Evolutionary conservation across 495 filamentous ascomycete species (phyloP).

Genomic region (Lophium mytilinum): DNA sequence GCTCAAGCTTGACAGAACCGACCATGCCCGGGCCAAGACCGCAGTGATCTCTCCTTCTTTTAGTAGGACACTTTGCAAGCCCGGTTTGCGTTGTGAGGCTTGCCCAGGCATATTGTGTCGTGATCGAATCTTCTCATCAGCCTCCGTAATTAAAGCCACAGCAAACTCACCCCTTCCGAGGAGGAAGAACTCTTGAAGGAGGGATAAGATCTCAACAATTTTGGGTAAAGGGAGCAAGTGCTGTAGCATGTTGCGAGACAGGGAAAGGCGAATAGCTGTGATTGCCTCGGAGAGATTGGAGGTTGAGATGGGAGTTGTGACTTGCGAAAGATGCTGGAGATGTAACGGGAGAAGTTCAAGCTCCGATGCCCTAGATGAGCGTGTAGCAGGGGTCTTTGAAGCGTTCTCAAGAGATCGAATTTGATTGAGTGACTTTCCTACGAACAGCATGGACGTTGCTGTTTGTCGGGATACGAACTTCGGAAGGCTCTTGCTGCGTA

Average conservation of each 20-base stretch:
- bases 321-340: slow-evolving; percentile 58
- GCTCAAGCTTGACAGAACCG: slow-evolving; percentile 63
- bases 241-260: slow-evolving; percentile 74
- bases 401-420: slow-evolving; percentile 49
- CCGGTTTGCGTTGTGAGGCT: slow-evolving; percentile 32
- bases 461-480: slow-evolving; percentile 67
- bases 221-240: slow-evolving; percentile 67
- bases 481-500: slow-evolving; percentile 54
- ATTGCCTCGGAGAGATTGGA: slow-evolving; percentile 62
- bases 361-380: slow-evolving; percentile 44
- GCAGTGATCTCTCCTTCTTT: slow-evolving; percentile 81
- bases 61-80: slow-evolving; percentile 52
- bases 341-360: slow-evolving; percentile 63
- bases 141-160: slow-evolving; percentile 72
- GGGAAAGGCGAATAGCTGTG: slow-evolving; percentile 63
- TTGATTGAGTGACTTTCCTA: slow-evolving; percentile 81
- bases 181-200: slow-evolving; percentile 81
- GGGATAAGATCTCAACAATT: slow-evolving; percentile 65
- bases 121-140: slow-evolving; percentile 61
- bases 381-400: slow-evolving; percentile 21
- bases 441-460: slow-evolving; percentile 78
- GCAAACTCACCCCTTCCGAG: slow-evolving; percentile 87
- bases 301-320: slow-evolving; percentile 65
- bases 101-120: slow-evolving; percentile 35
- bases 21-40: slow-evolving; percentile 67